Evolutionary conservation across 805 yeast species (phyloP).

Genomic region (Sugiyamaella mastotermitis): DNA sequence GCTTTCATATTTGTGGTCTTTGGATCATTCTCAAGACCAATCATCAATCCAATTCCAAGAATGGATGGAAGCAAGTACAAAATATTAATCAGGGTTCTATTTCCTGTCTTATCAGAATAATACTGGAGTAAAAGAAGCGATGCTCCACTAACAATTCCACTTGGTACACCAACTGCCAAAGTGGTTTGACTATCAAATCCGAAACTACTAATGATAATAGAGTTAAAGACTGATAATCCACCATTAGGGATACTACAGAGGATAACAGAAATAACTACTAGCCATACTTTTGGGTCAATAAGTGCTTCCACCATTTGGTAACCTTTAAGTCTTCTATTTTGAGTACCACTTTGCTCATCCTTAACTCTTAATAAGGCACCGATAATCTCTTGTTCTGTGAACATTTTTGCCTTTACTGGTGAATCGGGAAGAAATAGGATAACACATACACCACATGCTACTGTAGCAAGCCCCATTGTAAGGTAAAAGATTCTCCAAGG

Average conservation of each 20-base stretch:
- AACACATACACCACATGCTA: background rate
- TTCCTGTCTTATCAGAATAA: conserved; percentile 1
- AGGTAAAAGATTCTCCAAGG: conserved; percentile 1
- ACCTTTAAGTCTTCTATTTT: background rate
- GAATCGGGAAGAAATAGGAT: background rate
- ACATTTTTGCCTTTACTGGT: background rate
- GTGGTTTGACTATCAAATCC: conserved; percentile 1
- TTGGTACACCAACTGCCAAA: conserved; percentile 5
- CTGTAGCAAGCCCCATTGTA: conserved; percentile 2
- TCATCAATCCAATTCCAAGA: background rate
- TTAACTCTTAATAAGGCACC: background rate
- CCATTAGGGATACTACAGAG: background rate
- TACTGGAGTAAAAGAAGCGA: background rate
- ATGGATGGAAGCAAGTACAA: conserved; percentile 1
- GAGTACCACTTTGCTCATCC: background rate
- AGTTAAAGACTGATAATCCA: conserved; percentile 2
- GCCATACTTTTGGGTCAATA: background rate
- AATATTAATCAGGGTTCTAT: conserved; percentile 4
- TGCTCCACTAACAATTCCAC: conserved; percentile 3
- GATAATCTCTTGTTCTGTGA: background rate
- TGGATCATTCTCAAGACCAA: conserved; percentile 1
- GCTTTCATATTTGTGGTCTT: conserved; percentile 3
- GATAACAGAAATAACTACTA: background rate
- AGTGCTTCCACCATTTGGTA: background rate
- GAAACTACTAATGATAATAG: conserved; percentile 4